Conservation (phyloP, 208 protist species). For the Trypanosoma cruzi region DNA sequence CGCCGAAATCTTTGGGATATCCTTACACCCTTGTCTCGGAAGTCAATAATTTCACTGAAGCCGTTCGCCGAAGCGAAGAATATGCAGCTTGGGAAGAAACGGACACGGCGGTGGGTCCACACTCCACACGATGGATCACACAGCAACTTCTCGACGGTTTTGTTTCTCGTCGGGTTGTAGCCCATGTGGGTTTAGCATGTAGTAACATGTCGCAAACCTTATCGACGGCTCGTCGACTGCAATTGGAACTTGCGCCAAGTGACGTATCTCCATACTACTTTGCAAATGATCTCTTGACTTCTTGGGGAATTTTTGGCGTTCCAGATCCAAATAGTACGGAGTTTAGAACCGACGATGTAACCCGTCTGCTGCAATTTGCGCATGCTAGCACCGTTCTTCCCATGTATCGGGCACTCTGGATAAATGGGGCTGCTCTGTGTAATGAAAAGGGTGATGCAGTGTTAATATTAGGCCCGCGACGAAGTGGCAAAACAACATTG, state of each 20-base stretch:
- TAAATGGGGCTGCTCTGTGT: conserved; percentile 62
- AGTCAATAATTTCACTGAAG: conserved; percentile 46
- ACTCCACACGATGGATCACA: conserved; percentile 50
- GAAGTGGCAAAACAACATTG: conserved; percentile 75
- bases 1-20: conserved; percentile 51
- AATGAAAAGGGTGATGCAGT: conserved; percentile 43
- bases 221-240: conserved; percentile 27
- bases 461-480: conserved; percentile 50
- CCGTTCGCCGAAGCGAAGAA: conserved; percentile 45
- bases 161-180: conserved; percentile 55
- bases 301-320: conserved; percentile 70
- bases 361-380: conserved; percentile 40
- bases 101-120: neutral
- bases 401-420: conserved; percentile 47
- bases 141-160: conserved; percentile 74
- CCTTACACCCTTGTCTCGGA: conserved; percentile 49
- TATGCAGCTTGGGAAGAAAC: conserved; percentile 28
- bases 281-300: conserved; percentile 48
- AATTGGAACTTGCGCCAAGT: conserved; percentile 40
- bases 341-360: conserved; percentile 30
- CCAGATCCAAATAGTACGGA: conserved; percentile 3
- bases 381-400: conserved; percentile 41
- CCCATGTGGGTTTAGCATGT: conserved; percentile 49
- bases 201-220: conserved; percentile 36
- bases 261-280: conserved; percentile 71